phyloP scores from a whole-genome alignment of 2,329 filamentous ascomycete species.

The Fusarium kyushuense region DNA sequence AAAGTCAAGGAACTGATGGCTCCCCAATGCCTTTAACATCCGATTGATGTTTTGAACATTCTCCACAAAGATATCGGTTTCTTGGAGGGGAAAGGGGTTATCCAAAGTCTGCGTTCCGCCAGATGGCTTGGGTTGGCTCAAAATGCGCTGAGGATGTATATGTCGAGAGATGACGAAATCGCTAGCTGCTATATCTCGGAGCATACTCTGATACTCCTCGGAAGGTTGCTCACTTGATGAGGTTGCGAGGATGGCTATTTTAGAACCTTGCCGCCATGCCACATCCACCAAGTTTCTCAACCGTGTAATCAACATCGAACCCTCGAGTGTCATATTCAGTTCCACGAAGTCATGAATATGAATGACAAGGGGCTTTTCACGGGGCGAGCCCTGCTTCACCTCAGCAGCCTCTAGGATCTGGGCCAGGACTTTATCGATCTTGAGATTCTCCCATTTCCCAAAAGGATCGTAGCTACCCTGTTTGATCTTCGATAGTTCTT shows the following conservation, averaged over 20 bases:
- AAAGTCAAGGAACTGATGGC: conserved; percentile 41
- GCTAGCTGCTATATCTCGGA: conserved; percentile 55
- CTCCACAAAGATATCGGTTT: conserved; percentile 57
- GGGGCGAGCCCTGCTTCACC: conserved; percentile 48
- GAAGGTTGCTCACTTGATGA: conserved; percentile 68
- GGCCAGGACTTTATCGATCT: conserved; percentile 69
- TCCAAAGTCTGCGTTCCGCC: conserved; percentile 38
- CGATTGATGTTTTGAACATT: conserved; percentile 62
- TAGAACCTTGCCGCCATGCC: conserved; percentile 76
- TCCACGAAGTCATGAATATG: conserved; percentile 86
- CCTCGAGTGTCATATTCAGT: conserved; percentile 76
- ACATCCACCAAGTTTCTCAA: conserved; percentile 79
- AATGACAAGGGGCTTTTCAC: conserved; percentile 71
- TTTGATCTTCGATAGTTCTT: conserved; percentile 59
- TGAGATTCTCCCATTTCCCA: conserved; percentile 70
- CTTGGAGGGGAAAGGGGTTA: conserved; percentile 48
- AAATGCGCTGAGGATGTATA: conserved; percentile 44
- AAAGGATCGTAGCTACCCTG: conserved; percentile 55
- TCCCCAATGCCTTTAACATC: conserved; percentile 58
- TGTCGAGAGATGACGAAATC: conserved; percentile 58
- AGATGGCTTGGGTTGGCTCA: conserved; percentile 47
- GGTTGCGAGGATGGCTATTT: conserved; percentile 84
- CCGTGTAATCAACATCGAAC: conserved; percentile 75
- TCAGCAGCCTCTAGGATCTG: conserved; percentile 65
- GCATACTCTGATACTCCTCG: conserved; percentile 56